A percentile compares a stretch with the other conserved stretches of the same genome.
These are phyloP conservation scores for Rhodofomes roseus DNA, from an alignment of 1,284 basidiomycete species.

Conservation along the genomic window DNA sequence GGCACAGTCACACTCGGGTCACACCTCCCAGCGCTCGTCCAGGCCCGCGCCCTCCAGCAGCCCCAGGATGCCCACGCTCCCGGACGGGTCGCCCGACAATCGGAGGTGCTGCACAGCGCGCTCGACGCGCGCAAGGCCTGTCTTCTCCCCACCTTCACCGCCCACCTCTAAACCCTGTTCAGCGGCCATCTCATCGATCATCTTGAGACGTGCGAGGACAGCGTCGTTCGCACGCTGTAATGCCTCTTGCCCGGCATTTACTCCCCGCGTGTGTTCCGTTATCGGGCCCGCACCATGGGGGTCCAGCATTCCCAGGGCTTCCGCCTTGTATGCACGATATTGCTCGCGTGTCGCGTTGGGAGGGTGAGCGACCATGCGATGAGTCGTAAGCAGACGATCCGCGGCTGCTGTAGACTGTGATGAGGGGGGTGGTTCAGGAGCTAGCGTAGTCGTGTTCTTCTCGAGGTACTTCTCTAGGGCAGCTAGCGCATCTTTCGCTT, in stretches of 20 bases:
- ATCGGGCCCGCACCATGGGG: slow-evolving; percentile 10
- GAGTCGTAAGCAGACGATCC: slow-evolving; percentile 20
- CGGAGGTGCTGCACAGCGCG: slow-evolving; percentile 38
- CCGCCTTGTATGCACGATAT: slow-evolving; percentile 39
- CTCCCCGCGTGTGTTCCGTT: slow-evolving; percentile 5
- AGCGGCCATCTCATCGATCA: slow-evolving; percentile 45
- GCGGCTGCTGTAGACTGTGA: neutral
- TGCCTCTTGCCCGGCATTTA: slow-evolving; percentile 17
- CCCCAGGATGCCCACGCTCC: slow-evolving; percentile 36
- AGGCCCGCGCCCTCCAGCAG: slow-evolving; percentile 43
- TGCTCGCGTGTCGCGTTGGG: slow-evolving; percentile 31
- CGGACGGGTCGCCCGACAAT: slow-evolving; percentile 6
- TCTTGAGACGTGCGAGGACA: slow-evolving; percentile 49
- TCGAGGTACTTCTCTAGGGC: slow-evolving; percentile 52
- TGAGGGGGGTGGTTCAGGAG: neutral
- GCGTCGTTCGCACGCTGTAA: slow-evolving; percentile 41
- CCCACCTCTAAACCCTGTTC: slow-evolving; percentile 38
- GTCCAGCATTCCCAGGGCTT: slow-evolving; percentile 33
- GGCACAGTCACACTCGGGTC: neutral
- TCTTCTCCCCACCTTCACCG: slow-evolving; percentile 39
- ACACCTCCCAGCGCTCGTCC: slow-evolving; percentile 3
- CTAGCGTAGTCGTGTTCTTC: slow-evolving; percentile 28
- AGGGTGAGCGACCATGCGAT: slow-evolving; percentile 36
- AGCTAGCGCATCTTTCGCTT: slow-evolving; percentile 46
- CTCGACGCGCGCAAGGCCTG: slow-evolving; percentile 48